Percentiles rank a stretch among this genome's conserved stretches.
These are phyloP conservation scores for Cordyceps militaris DNA, from an alignment of 2,329 filamentous ascomycete species.

Conservation along the genomic window DNA sequence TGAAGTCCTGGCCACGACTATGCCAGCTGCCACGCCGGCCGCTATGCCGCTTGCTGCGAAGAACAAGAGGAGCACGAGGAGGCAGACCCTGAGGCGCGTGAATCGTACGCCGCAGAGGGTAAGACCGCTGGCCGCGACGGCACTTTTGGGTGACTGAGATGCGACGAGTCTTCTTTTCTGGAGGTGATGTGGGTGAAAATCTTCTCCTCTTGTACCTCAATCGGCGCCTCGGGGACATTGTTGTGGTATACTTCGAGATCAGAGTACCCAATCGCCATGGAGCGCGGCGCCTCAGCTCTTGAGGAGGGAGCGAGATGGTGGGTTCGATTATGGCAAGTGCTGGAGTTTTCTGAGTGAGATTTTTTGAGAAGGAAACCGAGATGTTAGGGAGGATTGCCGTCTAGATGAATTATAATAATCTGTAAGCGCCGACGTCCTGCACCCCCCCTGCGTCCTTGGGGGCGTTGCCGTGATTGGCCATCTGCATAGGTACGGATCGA, in stretches of 20 bases:
- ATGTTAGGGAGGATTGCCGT: no score
- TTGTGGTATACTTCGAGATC: conserved; percentile 9
- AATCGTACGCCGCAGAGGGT: not conserved
- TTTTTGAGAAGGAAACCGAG: no score
- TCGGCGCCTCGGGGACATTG: not conserved
- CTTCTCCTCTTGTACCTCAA: not conserved
- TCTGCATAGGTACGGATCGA: not conserved
- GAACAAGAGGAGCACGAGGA: not conserved
- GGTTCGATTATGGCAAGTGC: not conserved
- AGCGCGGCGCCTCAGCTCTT: not conserved
- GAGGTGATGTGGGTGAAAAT: not conserved
- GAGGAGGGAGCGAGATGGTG: not conserved
- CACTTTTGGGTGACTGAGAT: not conserved
- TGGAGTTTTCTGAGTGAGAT: not conserved
- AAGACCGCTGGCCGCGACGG: not conserved
- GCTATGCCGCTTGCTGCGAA: no score
- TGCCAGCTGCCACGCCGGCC: not conserved
- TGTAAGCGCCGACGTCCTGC: not conserved
- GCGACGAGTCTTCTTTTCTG: not conserved
- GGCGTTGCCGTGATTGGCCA: not conserved
- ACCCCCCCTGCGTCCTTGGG: not conserved
- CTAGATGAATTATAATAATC: no score
- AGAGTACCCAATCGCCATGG: conserved; percentile 6
- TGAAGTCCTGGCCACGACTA: not conserved
- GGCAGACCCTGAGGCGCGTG: not conserved